Conservation (phyloP, 169 alveolate genomes). For the Cryptosporidium felis region DNA sequence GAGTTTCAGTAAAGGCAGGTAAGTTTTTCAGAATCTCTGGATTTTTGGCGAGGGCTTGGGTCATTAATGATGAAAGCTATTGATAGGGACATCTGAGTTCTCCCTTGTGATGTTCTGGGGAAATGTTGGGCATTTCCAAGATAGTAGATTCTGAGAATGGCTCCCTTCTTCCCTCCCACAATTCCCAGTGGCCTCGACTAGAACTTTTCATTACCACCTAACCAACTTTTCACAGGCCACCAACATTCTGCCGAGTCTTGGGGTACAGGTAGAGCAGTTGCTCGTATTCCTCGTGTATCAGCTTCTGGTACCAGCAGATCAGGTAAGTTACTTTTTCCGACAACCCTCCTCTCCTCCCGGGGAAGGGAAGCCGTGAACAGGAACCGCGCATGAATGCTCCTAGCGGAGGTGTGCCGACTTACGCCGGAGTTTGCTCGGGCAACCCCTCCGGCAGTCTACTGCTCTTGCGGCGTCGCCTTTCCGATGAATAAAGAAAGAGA, state of each 20-base stretch:
- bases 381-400: too few relatives aligned
- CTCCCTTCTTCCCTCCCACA: background rate
- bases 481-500: too few relatives aligned
- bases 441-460: too few relatives aligned
- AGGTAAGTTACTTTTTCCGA: slow-evolving; percentile 70
- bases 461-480: too few relatives aligned
- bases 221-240: slow-evolving; percentile 83
- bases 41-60: background rate
- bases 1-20: slow-evolving; percentile 89
- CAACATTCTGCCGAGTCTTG: slow-evolving; percentile 98
- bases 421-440: too few relatives aligned
- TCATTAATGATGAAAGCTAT: slow-evolving; percentile 34
- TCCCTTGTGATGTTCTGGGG: slow-evolving; percentile 11
- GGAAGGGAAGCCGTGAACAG: too few relatives aligned
- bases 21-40: background rate
- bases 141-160: slow-evolving; percentile 68
- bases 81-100: slow-evolving; percentile 68
- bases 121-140: slow-evolving; percentile 42
- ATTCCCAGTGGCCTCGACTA: background rate
- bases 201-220: background rate
- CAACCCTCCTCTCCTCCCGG: too few relatives aligned
- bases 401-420: too few relatives aligned
- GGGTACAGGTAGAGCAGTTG: slow-evolving; percentile 99
- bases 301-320: slow-evolving; percentile 99
- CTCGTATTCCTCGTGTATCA: slow-evolving; percentile 98